Percentiles rank a stretch among this genome's conserved stretches.
Evolutionary conservation across 148 eudicot species (phyloP).

Genomic region (Dianthus caryophyllus): DNA sequence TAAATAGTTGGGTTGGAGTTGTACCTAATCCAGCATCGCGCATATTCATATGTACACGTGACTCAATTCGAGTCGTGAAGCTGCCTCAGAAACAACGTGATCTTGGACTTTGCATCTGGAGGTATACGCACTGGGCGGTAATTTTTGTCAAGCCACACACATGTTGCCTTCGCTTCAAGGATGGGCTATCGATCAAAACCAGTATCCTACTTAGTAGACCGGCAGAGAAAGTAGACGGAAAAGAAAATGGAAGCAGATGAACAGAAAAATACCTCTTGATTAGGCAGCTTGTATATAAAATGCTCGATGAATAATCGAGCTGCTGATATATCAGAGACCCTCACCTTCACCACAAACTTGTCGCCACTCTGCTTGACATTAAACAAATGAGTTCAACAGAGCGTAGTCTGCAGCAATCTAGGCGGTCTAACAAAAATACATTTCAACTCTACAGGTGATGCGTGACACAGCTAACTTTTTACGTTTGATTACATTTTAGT

Average conservation of each 20-base stretch:
- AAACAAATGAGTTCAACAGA: slow-evolving; percentile 1
- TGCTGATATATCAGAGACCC: slow-evolving; percentile 60
- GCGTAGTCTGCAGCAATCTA: not conserved
- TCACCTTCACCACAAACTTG: slow-evolving; percentile 68
- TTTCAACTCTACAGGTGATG: no score
- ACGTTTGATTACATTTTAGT: no score
- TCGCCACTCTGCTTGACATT: slow-evolving; percentile 67
- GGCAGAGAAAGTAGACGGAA: not conserved
- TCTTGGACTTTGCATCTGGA: slow-evolving; percentile 54
- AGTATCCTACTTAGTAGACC: slow-evolving; percentile 7
- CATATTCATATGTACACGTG: not conserved
- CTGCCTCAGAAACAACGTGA: slow-evolving; percentile 51
- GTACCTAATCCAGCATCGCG: not conserved
- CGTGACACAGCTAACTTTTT: no score
- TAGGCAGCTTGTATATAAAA: slow-evolving; percentile 68
- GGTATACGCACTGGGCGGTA: slow-evolving; percentile 86
- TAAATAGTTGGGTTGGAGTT: not conserved
- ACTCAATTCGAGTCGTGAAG: slow-evolving; percentile 31
- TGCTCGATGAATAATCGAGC: slow-evolving; percentile 81
- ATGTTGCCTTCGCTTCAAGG: slow-evolving; percentile 76
- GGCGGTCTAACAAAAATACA: not conserved
- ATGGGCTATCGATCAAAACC: slow-evolving; percentile 48
- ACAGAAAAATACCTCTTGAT: slow-evolving; percentile 47
- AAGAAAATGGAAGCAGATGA: not conserved
- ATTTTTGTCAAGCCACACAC: slow-evolving; percentile 87